phyloP scores from a whole-genome alignment of 176 grass and related monocot genomes.

The Aegilops tauschii region DNA sequence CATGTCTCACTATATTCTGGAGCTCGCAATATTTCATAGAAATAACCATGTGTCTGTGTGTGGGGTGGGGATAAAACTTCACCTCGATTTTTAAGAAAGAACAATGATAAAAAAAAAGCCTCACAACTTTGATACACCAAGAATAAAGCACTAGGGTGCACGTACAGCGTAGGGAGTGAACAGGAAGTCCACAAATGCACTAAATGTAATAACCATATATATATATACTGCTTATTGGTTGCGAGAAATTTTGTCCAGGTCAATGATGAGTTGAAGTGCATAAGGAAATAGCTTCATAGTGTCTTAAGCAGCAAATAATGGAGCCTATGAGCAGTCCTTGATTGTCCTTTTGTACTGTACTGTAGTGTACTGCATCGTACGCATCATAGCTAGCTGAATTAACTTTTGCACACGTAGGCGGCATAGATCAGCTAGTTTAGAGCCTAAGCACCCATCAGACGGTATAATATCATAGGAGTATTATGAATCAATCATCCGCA shows the following conservation, averaged over 20 bases:
- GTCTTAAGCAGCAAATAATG: conserved; percentile 30
- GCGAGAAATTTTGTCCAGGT: neutral
- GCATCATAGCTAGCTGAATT: neutral
- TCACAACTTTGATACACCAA: neutral
- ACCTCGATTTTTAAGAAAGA: neutral
- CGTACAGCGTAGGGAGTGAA: neutral
- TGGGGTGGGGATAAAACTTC: neutral
- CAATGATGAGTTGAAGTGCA: neutral
- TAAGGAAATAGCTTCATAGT: neutral
- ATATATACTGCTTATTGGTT: neutral
- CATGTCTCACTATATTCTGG: neutral
- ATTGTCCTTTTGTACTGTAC: conserved; percentile 19
- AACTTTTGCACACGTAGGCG: neutral
- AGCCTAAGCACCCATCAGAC: conserved; percentile 12
- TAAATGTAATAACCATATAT: neutral
- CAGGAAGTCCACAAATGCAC: neutral
- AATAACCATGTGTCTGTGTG: neutral
- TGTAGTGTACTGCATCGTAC: neutral
- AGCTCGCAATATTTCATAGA: neutral
- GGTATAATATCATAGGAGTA: neutral
- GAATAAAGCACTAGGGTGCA: neutral
- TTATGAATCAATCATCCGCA: conserved; percentile 10
- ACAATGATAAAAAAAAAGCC: neutral
- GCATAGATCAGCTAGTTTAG: conserved; percentile 9
- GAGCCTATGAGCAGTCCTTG: conserved; percentile 2